These are phyloP conservation scores for Tieghemostelium lacteum DNA, from an alignment of 78 protist species.

Conservation along the genomic window DNA sequence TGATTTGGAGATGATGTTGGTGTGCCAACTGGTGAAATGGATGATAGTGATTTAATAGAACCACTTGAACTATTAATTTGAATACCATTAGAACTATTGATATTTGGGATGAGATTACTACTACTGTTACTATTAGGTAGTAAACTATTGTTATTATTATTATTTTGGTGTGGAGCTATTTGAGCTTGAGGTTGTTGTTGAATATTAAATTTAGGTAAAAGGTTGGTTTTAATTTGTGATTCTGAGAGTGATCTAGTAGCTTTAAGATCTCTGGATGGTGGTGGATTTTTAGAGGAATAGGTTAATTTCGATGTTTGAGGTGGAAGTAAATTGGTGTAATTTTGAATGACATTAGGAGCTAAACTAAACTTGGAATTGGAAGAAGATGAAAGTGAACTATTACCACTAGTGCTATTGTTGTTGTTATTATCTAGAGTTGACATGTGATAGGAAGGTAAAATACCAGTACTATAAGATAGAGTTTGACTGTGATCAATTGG, in stretches of 20 bases:
- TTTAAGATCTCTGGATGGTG: not conserved
- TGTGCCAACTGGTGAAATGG: not conserved
- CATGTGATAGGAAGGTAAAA: not conserved
- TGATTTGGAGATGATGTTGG: slow-evolving; percentile 37
- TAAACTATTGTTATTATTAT: not conserved
- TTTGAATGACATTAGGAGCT: not conserved
- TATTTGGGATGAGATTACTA: not conserved
- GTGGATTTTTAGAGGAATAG: slow-evolving; percentile 10
- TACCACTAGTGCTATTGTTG: no score
- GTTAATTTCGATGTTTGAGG: not conserved
- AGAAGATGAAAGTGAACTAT: not conserved
- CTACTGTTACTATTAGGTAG: not conserved
- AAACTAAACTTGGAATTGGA: no score
- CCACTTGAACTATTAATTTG: not conserved
- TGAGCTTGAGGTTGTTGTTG: not conserved
- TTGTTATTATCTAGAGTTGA: no score
- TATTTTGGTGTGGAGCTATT: not conserved
- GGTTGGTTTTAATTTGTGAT: slow-evolving; percentile 19
- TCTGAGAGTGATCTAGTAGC: slow-evolving; percentile 44
- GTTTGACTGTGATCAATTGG: no score
- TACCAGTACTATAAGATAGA: not conserved
- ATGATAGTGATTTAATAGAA: not conserved
- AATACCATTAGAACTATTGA: not conserved
- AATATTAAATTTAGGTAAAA: not conserved
- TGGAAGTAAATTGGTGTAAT: not conserved